These are phyloP conservation scores for Eruca vesicaria DNA, from an alignment of 441 rosid genomes.

Conservation along the genomic window DNA sequence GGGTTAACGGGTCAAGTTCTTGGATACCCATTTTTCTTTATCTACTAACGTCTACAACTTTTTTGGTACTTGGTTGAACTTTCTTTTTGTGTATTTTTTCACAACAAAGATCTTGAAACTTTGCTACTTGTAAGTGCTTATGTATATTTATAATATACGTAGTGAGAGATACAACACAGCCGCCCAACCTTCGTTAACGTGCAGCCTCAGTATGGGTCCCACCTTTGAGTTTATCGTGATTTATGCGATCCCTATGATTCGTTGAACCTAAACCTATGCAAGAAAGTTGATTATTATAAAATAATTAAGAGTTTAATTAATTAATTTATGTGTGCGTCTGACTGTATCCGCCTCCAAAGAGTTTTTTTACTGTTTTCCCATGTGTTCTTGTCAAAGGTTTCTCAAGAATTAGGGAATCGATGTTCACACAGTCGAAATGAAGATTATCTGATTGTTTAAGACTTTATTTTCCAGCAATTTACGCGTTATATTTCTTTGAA, in stretches of 20 bases:
- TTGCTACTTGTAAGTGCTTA: neutral
- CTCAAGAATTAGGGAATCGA: neutral
- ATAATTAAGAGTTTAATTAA: neutral
- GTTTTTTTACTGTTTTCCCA: neutral
- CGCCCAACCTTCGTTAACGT: constrained; percentile 32
- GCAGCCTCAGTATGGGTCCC: constrained; percentile 10
- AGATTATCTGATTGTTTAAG: neutral
- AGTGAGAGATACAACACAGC: neutral
- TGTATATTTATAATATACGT: neutral
- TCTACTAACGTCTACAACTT: constrained; percentile 6
- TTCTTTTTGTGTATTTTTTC: neutral
- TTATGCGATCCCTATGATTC: constrained; percentile 29
- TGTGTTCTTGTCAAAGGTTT: neutral
- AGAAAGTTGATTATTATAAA: neutral
- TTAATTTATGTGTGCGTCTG: neutral
- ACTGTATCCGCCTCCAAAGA: neutral
- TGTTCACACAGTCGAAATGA: neutral
- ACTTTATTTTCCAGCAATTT: neutral
- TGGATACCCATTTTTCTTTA: constrained; percentile 55
- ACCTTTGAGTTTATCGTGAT: constrained; percentile 14
- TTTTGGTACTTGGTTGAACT: neutral
- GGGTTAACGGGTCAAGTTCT: constrained; percentile 64
- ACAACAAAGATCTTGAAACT: neutral
- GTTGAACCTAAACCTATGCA: constrained; percentile 20
- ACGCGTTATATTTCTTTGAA: neutral